Evolutionary conservation across 2,329 filamentous ascomycete species (phyloP), one percentile per base, ranked within the genome.

Genomic region (Basipetospora chlamydospora): DNA sequence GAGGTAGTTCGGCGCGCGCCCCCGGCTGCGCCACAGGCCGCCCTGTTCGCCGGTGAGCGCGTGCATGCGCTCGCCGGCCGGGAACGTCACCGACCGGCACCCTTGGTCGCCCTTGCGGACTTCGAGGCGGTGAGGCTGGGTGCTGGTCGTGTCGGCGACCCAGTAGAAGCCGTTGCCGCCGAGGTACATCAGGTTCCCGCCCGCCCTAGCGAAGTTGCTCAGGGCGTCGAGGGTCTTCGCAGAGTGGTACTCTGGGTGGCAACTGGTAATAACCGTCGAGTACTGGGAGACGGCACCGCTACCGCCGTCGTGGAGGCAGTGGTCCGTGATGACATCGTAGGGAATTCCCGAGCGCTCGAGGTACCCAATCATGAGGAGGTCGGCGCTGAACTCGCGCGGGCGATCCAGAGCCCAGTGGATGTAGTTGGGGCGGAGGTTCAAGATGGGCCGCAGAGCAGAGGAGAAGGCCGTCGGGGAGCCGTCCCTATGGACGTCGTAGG

Each of bases 121-220:
- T 40, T 57, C 54, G 15, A 55, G 43, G 15, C 54, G 52, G 40
- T 55, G 51, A 12, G 51, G 42, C 3, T 42, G 41, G 11, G 38
- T 39, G 21, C 41, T 30, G 22, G 51, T 45, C 11, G 42, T 38
- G 5, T 40, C 49, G 4, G 51, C 43, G 3, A 43, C 41, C 50
- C 48, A 57, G 42, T 57, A 57, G 43, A 55, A 57, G 11, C 55
- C 53, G 37, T 58, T 57, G 7, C 55, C 54, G n/a, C 54, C 55
- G 6, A 54, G 42, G 36, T 58, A 59, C 50, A 59, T 52, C 31
- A 60, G 38, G 35, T 47, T 51, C 3, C 56, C 54, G 8, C 56
- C 55, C 3, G 34, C 30, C 3, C 39, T 40, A 22, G 48, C 43
- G 39, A 52, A 58, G 10, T 41, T 43, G 21, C 42, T 41, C 35